Conservation (phyloP, 148 eudicot genomes). For the Suaeda aralocaspica region DNA sequence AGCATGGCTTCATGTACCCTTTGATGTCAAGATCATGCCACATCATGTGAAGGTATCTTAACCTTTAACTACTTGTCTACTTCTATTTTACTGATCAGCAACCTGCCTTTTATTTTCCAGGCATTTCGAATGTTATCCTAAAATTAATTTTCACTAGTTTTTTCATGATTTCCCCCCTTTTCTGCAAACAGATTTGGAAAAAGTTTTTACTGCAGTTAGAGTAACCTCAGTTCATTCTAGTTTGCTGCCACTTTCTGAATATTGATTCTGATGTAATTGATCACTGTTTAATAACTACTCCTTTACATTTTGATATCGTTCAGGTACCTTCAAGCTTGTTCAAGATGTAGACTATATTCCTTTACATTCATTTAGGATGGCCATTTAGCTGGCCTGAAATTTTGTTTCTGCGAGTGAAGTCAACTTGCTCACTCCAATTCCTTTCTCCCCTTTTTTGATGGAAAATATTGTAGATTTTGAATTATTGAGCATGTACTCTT, state of each 20-base stretch:
- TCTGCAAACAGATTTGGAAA: neutral
- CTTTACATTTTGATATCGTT: neutral
- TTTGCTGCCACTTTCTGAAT: neutral
- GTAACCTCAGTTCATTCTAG: neutral
- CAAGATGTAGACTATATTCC: constrained; percentile 18
- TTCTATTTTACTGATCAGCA: too few relatives aligned
- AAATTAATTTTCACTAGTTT: neutral
- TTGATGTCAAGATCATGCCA: constrained; percentile 93
- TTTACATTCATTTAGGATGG: neutral
- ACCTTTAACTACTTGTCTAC: neutral
- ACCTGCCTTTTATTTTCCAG: too few relatives aligned
- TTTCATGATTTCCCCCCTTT: too few relatives aligned
- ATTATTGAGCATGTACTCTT: neutral
- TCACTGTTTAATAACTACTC: neutral
- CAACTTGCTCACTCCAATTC: neutral
- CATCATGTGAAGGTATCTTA: constrained; percentile 86
- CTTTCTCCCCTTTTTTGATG: neutral
- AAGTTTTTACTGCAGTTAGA: neutral
- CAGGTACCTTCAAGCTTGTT: constrained; percentile 39
- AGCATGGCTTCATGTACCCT: constrained; percentile 92
- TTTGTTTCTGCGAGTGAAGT: constrained; percentile 3
- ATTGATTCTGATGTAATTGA: neutral
- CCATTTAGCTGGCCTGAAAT: neutral
- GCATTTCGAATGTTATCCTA: too few relatives aligned
- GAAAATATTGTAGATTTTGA: neutral